Base-by-base conservation (phyloP, 768 basidiomycete genomes). In the Tylopilus subfusipes region DNA sequence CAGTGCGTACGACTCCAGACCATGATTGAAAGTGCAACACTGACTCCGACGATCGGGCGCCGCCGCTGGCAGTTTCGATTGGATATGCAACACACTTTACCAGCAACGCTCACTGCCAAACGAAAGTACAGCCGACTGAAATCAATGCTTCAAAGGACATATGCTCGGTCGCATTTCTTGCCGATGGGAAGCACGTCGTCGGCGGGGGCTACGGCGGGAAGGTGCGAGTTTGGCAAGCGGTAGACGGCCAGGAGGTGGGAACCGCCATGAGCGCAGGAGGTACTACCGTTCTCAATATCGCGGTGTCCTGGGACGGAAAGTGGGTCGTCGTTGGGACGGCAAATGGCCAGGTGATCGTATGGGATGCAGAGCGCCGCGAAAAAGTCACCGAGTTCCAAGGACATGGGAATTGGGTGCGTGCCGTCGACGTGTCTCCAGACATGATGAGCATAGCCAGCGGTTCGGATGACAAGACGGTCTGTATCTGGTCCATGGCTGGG, bases 401-500 rank as follows among this genome's bases (percentile, higher is more conserved):
- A 10, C 60, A 58, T 11, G 10, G 4, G 25, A 22, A 40, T 14
- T 58, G 33, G 57, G 57, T 58, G 55, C 57, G 57, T 48, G 56
- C 57, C 19, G 54, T 63, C 5, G 63, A 63, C 29, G 9, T 63
- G 18, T 63, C 63, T 16, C 52, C 47, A 4, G 59, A 63, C 16
- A 24, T 4, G 43, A 53, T 43, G 7, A 46, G 16, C 18, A 40
- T 63, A 1, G 59, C 44, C 30, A 52, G 46, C 5, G 63, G 55
- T 1, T 61, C 60, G 7, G 55, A 52, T n/a, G 60, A 61, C 45
- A 45, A 24, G 36, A 53, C 38, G 16, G 52, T 39, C 13, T 51
- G 59, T n/a, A 34, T 61, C 11, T 56, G 55, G 54, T 53, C 49
- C n/a, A 18, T 63, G 4, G 49, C 53, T 31, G 53, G 55, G 6